Evolutionary conservation across 352 stramenopile genomes (phyloP).

Genomic region (Globisporangium echinulatum): DNA sequence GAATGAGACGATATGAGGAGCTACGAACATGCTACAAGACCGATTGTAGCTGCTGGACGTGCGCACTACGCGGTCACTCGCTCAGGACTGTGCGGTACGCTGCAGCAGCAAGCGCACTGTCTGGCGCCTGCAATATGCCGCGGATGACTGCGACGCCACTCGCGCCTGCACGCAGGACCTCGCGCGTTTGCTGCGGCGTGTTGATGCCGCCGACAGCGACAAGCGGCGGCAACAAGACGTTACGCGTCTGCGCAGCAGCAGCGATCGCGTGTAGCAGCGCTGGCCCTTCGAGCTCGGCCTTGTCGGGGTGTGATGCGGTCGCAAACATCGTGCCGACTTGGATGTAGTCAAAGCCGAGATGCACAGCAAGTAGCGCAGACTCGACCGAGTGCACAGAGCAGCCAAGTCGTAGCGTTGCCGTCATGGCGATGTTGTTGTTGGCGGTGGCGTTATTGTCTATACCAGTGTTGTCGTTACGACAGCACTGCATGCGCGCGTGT

Average conservation of each 20-base stretch:
- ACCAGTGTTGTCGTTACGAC: not conserved
- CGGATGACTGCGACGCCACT: constrained; percentile 41
- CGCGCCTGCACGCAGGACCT: constrained; percentile 25
- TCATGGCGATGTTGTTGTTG: too few species aligned
- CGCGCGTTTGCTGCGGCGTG: constrained; percentile 14
- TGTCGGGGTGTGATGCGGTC: constrained; percentile 44
- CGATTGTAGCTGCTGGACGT: too few species aligned
- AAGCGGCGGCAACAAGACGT: constrained; percentile 10
- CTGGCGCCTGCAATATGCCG: constrained; percentile 19
- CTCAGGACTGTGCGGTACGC: constrained; percentile 10
- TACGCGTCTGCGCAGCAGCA: not conserved
- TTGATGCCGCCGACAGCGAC: constrained; percentile 42
- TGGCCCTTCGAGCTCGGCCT: constrained; percentile 33
- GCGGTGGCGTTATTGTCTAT: not conserved
- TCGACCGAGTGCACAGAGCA: constrained; percentile 38
- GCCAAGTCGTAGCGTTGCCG: constrained; percentile 7
- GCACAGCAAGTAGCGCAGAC: constrained; percentile 16
- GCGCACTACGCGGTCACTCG: not conserved
- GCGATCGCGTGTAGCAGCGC: constrained; percentile 22
- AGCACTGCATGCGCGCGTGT: not conserved
- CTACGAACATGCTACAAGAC: too few species aligned
- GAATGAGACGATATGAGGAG: too few species aligned
- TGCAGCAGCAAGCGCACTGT: constrained; percentile 13
- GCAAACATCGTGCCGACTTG: constrained; percentile 58
- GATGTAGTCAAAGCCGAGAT: constrained; percentile 29